phyloP scores from a whole-genome alignment of 2,329 filamentous ascomycete species.

The Endoconidiophora polonica region DNA sequence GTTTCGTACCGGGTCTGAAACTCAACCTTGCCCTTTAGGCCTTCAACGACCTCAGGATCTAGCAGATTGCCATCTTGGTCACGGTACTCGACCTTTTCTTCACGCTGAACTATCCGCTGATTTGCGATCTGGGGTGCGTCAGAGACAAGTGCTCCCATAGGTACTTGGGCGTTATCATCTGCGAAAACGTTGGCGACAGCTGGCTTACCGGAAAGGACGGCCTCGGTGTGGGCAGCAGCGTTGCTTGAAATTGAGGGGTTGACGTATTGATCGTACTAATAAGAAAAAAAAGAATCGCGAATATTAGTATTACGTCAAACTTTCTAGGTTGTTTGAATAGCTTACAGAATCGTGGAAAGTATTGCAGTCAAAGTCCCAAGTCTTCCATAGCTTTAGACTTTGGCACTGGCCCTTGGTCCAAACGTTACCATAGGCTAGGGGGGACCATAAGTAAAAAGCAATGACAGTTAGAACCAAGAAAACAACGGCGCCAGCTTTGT shows the following conservation, averaged over 20 bases:
- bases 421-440: constrained; percentile 77
- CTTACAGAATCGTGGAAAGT: constrained; percentile 77
- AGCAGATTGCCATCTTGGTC: constrained; percentile 88
- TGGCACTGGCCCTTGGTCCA: constrained; percentile 87
- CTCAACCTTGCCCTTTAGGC: constrained; percentile 78
- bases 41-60: constrained; percentile 64
- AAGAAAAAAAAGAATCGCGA: neutral
- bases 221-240: constrained; percentile 10
- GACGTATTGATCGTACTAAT: constrained; percentile 34
- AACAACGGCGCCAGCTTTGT: constrained; percentile 52
- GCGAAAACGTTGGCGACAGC: constrained; percentile 19
- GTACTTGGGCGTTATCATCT: constrained; percentile 14
- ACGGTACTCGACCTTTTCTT: constrained; percentile 84
- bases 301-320: neutral
- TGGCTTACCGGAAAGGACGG: constrained; percentile 13
- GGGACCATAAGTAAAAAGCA: constrained; percentile 72
- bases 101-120: constrained; percentile 36
- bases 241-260: constrained; percentile 15
- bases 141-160: constrained; percentile 22
- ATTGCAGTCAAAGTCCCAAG: constrained; percentile 98
- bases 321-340: constrained; percentile 18
- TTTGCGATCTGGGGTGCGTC: constrained; percentile 31
- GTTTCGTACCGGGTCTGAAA: constrained; percentile 96
- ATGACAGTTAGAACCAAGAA: constrained; percentile 61
- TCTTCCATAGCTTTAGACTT: constrained; percentile 68